These are phyloP conservation scores for Filosporella fistucella DNA, from an alignment of 495 filamentous ascomycete species.

Conservation along the genomic window DNA sequence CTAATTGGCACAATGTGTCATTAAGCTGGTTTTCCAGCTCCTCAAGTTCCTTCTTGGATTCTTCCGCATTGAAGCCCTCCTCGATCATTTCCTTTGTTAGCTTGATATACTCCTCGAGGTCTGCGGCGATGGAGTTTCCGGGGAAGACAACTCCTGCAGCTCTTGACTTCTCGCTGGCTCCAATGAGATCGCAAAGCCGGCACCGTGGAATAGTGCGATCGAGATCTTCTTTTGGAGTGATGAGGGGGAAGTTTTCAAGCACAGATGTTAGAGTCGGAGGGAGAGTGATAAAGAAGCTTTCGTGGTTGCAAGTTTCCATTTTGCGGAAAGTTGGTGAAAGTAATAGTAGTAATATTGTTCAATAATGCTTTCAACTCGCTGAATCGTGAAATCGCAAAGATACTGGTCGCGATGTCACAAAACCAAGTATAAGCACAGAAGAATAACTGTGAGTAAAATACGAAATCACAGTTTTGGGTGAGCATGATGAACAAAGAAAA, in stretches of 20 bases:
- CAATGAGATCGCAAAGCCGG: constrained; percentile 21
- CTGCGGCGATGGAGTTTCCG: background rate
- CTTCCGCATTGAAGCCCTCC: constrained; percentile 6
- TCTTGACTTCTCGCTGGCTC: background rate
- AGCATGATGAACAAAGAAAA: background rate
- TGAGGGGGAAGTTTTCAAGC: constrained; percentile 21
- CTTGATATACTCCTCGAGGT: constrained; percentile 11
- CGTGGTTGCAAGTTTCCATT: constrained; percentile 16
- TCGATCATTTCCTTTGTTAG: background rate
- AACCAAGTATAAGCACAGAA: background rate
- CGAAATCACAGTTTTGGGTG: background rate
- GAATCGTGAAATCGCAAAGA: too few species aligned
- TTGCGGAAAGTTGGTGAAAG: background rate
- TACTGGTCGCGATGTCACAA: background rate
- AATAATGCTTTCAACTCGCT: too few species aligned
- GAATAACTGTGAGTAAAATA: background rate
- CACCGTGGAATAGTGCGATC: constrained; percentile 20
- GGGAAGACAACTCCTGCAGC: constrained; percentile 5
- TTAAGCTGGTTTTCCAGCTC: constrained; percentile 1
- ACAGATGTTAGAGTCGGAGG: constrained; percentile 31
- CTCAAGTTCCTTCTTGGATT: background rate
- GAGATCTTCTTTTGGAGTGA: constrained; percentile 13
- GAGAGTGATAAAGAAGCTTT: constrained; percentile 15
- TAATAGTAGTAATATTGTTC: too few species aligned
- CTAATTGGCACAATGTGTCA: background rate